These are phyloP conservation scores for Penicillium odoratum DNA, from an alignment of 495 filamentous ascomycete species.

Conservation along the genomic window DNA sequence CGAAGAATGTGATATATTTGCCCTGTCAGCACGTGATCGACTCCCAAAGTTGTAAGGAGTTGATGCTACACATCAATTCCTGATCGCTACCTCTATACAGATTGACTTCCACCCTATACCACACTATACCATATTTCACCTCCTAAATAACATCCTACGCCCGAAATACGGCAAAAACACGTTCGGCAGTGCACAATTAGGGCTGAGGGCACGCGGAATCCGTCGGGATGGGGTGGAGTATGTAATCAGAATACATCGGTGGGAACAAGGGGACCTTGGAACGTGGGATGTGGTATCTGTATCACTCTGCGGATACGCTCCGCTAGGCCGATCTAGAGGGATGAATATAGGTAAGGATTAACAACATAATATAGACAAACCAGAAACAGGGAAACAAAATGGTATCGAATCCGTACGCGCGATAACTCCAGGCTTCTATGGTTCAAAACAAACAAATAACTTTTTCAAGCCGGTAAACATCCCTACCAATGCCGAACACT, in stretches of 20 bases:
- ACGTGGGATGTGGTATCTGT: slow-evolving; percentile 14
- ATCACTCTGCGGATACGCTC: slow-evolving; percentile 8
- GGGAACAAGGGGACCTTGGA: slow-evolving; percentile 11
- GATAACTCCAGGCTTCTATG: slow-evolving; percentile 3
- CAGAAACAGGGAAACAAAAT: neutral
- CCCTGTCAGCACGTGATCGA: neutral
- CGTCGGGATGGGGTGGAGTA: slow-evolving; percentile 26
- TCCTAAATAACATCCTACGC: neutral
- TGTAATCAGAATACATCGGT: slow-evolving; percentile 26
- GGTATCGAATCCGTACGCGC: slow-evolving; percentile 5
- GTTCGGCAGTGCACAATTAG: slow-evolving; percentile 28
- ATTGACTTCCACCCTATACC: neutral
- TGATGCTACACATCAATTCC: neutral
- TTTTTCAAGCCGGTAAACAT: neutral
- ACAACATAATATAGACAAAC: neutral
- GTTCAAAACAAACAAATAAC: neutral
- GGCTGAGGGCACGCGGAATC: slow-evolving; percentile 35
- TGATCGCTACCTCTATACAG: neutral
- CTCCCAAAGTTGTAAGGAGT: slow-evolving; percentile 1
- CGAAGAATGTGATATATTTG: slow-evolving; percentile 11
- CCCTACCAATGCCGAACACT: slow-evolving; percentile 47
- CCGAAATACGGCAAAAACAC: neutral
- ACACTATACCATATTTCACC: neutral
- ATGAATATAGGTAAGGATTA: neutral
- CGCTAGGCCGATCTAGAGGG: neutral